These are phyloP conservation scores for Globisporangium cylindrosporum DNA, from an alignment of 352 stramenopile genomes.

Conservation along the genomic window DNA sequence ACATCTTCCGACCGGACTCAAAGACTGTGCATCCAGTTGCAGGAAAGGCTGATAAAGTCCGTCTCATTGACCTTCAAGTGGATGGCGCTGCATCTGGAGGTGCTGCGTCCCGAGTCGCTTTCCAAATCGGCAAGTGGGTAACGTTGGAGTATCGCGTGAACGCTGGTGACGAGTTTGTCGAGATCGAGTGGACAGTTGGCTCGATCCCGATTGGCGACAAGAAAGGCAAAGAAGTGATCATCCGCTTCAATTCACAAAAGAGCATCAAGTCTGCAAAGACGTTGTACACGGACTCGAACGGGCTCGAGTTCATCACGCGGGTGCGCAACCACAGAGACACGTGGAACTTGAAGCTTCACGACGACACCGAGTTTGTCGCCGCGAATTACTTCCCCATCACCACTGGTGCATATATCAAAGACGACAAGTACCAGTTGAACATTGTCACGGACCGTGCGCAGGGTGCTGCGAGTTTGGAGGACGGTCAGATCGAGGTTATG, in stretches of 20 bases:
- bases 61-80: conserved; percentile 44
- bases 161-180: conserved; percentile 81
- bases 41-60: conserved; percentile 24
- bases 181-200: conserved; percentile 94
- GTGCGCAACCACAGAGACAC: conserved; percentile 86
- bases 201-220: conserved; percentile 70
- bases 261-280: conserved; percentile 47
- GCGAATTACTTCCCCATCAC: conserved; percentile 99
- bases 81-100: conserved; percentile 20
- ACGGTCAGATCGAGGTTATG: conserved; percentile 95
- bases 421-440: conserved; percentile 79
- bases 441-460: conserved; percentile 93
- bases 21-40: conserved; percentile 52
- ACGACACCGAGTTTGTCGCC: conserved; percentile 91
- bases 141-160: conserved; percentile 92
- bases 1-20: conserved; percentile 93
- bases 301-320: conserved; percentile 92
- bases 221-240: conserved; percentile 95
- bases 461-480: conserved; percentile 86
- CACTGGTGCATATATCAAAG: conserved; percentile 91
- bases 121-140: conserved; percentile 86
- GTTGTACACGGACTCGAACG: conserved; percentile 96
- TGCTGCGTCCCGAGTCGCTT: conserved; percentile 45
- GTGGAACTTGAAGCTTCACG: conserved; percentile 86
- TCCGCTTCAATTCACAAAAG: conserved; percentile 76